phyloP scores from a whole-genome alignment of 1,284 basidiomycete species.

The Pholiota adiposa region DNA sequence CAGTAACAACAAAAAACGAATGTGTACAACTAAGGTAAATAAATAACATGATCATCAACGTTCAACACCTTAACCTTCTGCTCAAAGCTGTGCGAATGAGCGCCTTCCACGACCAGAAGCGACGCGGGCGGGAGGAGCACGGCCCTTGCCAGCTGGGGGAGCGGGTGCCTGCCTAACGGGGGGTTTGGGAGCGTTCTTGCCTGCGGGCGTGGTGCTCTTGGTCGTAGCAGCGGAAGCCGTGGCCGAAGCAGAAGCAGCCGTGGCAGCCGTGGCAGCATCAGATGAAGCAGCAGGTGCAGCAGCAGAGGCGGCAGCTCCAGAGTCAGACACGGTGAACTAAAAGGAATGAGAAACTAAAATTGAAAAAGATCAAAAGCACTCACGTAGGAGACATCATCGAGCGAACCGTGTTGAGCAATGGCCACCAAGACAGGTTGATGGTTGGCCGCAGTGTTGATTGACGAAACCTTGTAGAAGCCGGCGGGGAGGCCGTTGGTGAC shows the following conservation, averaged over 20 bases:
- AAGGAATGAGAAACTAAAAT: background rate
- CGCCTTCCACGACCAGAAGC: conserved; percentile 1
- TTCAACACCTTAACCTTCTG: background rate
- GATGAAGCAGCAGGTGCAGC: conserved; percentile 15
- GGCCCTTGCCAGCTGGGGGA: conserved; percentile 1
- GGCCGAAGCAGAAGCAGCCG: conserved; percentile 13
- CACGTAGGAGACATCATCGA: conserved; percentile 57
- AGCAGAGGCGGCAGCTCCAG: conserved; percentile 22
- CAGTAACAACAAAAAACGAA: conserved; percentile 5
- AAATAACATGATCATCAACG: conserved; percentile 2
- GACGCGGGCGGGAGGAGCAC: background rate
- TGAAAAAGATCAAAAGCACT: conserved; percentile 22
- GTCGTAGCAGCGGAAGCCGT: conserved; percentile 12
- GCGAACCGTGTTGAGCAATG: conserved; percentile 54
- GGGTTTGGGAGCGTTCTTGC: background rate
- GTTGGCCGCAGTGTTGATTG: conserved; percentile 57
- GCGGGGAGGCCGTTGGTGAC: conserved; percentile 58
- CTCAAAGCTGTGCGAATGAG: conserved; percentile 7
- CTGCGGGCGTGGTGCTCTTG: conserved; percentile 11
- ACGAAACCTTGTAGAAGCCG: conserved; percentile 58
- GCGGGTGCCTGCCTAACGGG: background rate
- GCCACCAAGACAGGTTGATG: conserved; percentile 57
- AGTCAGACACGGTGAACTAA: conserved; percentile 52
- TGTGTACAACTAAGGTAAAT: conserved; percentile 6
- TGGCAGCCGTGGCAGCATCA: conserved; percentile 11